phyloP scores from a whole-genome alignment of 176 grass and related monocot species.

The Saccharum officinarum region DNA sequence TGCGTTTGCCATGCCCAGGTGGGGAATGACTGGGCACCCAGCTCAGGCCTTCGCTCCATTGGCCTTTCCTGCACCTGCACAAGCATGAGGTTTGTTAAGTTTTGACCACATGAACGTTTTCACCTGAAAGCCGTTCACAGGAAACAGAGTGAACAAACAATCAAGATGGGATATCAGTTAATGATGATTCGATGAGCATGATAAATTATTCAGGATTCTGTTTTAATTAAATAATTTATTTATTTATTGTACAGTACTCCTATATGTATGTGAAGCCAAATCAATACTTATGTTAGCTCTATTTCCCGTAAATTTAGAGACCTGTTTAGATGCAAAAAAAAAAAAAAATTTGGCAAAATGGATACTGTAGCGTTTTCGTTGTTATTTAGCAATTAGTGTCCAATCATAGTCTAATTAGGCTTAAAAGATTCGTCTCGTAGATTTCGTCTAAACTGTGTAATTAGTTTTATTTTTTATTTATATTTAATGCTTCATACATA shows the following conservation, averaged over 20 bases:
- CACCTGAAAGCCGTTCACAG: neutral
- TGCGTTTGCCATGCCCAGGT: constrained; percentile 76
- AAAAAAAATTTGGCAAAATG: too few relatives aligned
- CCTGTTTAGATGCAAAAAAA: too few relatives aligned
- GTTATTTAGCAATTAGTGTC: too few relatives aligned
- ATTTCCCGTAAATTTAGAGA: constrained; percentile 12
- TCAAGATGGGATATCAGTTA: neutral
- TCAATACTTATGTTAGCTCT: neutral
- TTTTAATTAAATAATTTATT: neutral
- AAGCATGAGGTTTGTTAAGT: neutral
- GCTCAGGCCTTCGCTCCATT: constrained; percentile 47
- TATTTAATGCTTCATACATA: too few relatives aligned
- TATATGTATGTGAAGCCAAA: neutral
- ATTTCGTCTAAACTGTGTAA: too few relatives aligned
- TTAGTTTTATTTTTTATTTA: too few relatives aligned
- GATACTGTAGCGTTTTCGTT: too few relatives aligned
- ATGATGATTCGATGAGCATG: neutral
- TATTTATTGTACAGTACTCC: neutral
- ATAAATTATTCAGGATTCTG: neutral
- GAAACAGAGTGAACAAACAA: neutral
- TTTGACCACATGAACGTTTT: neutral
- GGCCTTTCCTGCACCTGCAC: constrained; percentile 61
- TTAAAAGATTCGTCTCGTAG: too few relatives aligned
- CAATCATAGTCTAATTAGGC: too few relatives aligned
- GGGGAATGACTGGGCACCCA: constrained; percentile 29